phyloP scores from a whole-genome alignment of 176 grass and related monocot genomes.

The Triticum dicoccoides region DNA sequence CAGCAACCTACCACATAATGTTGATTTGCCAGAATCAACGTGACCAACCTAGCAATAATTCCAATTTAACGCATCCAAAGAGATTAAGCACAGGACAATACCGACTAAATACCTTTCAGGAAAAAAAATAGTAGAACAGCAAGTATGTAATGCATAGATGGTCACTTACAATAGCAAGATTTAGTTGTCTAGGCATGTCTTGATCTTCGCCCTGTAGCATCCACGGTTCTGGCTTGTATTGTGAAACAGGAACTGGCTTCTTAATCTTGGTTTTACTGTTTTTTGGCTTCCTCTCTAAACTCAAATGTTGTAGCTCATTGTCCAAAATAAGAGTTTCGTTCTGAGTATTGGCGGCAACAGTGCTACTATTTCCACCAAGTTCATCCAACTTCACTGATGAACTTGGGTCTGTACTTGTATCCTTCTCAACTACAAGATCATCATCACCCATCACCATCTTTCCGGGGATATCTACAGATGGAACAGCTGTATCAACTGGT shows the following conservation, averaged over 20 bases:
- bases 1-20: slow-evolving; percentile 70
- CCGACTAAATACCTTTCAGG: background rate
- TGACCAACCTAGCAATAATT: slow-evolving; percentile 73
- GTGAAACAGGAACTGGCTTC: slow-evolving; percentile 40
- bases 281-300: slow-evolving; percentile 48
- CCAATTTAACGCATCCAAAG: background rate
- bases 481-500: slow-evolving; percentile 36
- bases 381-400: slow-evolving; percentile 18
- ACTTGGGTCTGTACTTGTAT: background rate
- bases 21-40: slow-evolving; percentile 95
- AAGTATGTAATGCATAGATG: background rate
- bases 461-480: slow-evolving; percentile 6
- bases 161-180: slow-evolving; percentile 84
- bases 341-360: slow-evolving; percentile 21
- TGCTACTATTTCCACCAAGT: slow-evolving; percentile 16
- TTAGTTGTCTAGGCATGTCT: slow-evolving; percentile 60
- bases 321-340: slow-evolving; percentile 36
- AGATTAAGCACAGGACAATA: background rate
- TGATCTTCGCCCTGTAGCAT: slow-evolving; percentile 55
- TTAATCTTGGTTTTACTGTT: slow-evolving; percentile 43
- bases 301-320: slow-evolving; percentile 52
- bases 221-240: slow-evolving; percentile 88
- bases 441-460: background rate
- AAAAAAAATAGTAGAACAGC: background rate
- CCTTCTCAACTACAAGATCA: slow-evolving; percentile 28